Evolutionary conservation across 2,329 filamentous ascomycete species (phyloP).

Genomic region (Curvularia lunata): DNA sequence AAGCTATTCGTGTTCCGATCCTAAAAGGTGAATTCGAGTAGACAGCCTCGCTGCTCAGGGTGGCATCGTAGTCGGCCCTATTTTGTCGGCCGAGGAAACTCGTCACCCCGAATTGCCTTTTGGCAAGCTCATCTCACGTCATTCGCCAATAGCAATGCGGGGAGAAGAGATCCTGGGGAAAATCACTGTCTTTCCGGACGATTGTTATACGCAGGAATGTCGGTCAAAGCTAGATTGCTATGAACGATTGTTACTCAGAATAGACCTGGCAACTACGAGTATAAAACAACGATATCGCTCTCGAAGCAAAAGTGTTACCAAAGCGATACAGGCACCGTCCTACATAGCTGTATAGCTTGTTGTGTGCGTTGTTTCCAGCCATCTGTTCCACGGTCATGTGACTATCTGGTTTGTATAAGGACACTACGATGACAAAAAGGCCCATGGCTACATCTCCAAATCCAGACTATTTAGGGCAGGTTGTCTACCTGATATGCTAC

Average conservation of each 20-base stretch:
- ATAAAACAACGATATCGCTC: background rate
- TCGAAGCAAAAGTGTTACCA: background rate
- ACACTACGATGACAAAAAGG: no score
- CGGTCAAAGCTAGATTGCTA: background rate
- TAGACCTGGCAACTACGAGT: background rate
- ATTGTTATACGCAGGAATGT: background rate
- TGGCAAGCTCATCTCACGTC: background rate
- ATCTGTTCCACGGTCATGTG: background rate
- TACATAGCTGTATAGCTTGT: background rate
- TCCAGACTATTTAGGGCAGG: background rate
- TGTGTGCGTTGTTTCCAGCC: background rate
- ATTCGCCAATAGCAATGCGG: background rate
- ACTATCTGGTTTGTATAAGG: background rate
- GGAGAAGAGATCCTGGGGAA: background rate
- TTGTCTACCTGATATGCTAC: slow-evolving; percentile 9
- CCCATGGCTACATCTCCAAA: background rate
- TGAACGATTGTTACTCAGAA: background rate
- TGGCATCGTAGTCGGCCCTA: background rate
- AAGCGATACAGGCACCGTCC: background rate
- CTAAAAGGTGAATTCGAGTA: background rate
- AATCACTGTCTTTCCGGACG: background rate
- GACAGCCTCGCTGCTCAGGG: background rate
- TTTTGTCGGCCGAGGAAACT: background rate
- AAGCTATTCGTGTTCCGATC: background rate
- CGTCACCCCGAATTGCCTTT: background rate